Evolutionary conservation across 176 grass and related monocot species (phyloP), one percentile per base, ranked within the genome.

Genomic region (Zea mays): DNA sequence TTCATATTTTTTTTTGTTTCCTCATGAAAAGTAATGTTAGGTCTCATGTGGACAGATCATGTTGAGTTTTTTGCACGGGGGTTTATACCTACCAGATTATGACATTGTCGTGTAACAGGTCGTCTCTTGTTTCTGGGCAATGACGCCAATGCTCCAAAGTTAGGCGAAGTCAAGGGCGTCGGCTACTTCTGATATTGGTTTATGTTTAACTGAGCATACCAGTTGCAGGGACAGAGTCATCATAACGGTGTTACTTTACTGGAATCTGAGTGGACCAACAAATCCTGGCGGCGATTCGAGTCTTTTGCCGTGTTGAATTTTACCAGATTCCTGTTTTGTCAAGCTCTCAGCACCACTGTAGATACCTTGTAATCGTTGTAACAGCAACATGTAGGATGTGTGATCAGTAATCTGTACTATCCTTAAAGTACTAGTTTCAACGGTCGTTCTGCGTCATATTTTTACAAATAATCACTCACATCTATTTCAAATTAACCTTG

Each of bases 71-170:
- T 83, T 52, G 8, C 0, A 6, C 38, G 7, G 2, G 47, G 51
- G 15, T 55, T 75, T 50, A 50, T 41, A n/a, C 45, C 41, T 68
- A 39, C n/a, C 36, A 51, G 17, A 74, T n/a, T 63, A 61, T 84
- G 34, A 62, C 37, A 27, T 54, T 37, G 27, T 44, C 73, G 71
- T 58, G 21, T 71, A 16, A 56, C 68, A 93, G 88, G 88, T 39
- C 88, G 91, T 13, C 67, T 93, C 34, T 54, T 93, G 62, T 93
- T 90, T 84, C 83, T 93, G 70, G 85, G 85, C n/a, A 84, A 78
- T 3, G 85, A 64, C 9, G 11, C 33, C 12, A 62, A 90, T 74
- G 80, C 76, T 73, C 66, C 67, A 39, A 84, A 88, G 70, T 27
- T 87, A 49, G 87, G 59, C 5, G 82, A 78, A 37, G 52, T 78